These are phyloP conservation scores for Durusdinium trenchii DNA, from an alignment of 73 alveolate species.

Conservation along the genomic window DNA sequence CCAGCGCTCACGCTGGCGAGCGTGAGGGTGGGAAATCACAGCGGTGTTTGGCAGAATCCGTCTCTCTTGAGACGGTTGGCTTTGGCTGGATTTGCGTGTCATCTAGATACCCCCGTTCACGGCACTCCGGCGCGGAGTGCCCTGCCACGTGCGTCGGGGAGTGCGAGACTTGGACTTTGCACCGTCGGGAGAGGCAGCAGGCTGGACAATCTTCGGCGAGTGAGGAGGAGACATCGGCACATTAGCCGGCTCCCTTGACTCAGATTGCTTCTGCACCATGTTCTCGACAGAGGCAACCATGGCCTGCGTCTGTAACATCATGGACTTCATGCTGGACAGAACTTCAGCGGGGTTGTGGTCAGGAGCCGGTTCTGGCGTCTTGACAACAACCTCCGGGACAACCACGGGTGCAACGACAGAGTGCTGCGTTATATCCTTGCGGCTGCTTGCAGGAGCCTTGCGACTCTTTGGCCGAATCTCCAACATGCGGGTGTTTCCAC, in stretches of 20 bases:
- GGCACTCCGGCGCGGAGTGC: not conserved
- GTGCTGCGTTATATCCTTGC: not conserved
- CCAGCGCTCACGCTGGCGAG: constrained; percentile 17
- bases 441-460: not conserved
- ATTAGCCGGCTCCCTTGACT: not conserved
- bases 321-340: not conserved
- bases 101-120: not conserved
- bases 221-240: not conserved
- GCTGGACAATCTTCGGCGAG: not conserved
- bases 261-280: too few species aligned
- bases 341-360: not conserved
- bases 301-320: not conserved
- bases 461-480: not conserved
- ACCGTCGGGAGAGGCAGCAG: too few species aligned
- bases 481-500: constrained; percentile 8
- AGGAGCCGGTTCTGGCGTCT: not conserved
- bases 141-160: not conserved
- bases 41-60: too few species aligned
- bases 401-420: not conserved
- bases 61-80: too few species aligned
- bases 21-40: too few species aligned
- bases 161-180: not conserved
- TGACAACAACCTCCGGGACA: not conserved
- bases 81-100: not conserved
- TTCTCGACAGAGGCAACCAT: not conserved